These are phyloP conservation scores for Populus tomentosa DNA, from an alignment of 441 rosid species.

Conservation along the genomic window DNA sequence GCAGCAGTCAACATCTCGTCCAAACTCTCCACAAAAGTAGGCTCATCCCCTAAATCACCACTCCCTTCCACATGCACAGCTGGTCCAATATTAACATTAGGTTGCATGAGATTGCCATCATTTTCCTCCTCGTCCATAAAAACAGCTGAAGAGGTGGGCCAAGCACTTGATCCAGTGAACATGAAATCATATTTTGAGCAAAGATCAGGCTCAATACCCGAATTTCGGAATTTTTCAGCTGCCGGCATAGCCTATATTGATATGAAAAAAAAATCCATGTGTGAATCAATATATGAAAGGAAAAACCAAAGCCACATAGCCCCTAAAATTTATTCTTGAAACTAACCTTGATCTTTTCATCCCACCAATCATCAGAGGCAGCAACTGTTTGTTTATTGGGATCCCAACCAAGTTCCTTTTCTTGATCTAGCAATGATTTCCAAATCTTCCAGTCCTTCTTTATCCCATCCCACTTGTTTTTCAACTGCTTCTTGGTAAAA, in stretches of 20 bases:
- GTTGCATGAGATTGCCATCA: not conserved
- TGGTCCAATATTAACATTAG: not conserved
- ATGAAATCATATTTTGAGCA: conserved; percentile 10
- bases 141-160: not conserved
- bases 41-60: conserved; percentile 1
- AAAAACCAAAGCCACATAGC: not conserved
- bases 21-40: conserved; percentile 5
- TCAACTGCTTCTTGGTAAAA: conserved; percentile 11
- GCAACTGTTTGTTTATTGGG: conserved; percentile 1
- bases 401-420: conserved; percentile 5
- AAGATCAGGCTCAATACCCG: conserved; percentile 15
- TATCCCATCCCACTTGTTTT: conserved; percentile 14
- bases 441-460: conserved; percentile 14
- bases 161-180: conserved; percentile 3
- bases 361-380: conserved; percentile 9
- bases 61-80: not conserved
- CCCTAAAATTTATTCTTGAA: not conserved
- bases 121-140: not conserved
- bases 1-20: conserved; percentile 2
- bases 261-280: not conserved
- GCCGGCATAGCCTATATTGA: conserved; percentile 8
- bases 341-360: conserved; percentile 12
- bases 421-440: conserved; percentile 4
- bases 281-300: not conserved
- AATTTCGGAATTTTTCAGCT: conserved; percentile 5